Evolutionary conservation across 768 basidiomycete genomes (phyloP).

Genomic region (Kwoniella sp.): DNA sequence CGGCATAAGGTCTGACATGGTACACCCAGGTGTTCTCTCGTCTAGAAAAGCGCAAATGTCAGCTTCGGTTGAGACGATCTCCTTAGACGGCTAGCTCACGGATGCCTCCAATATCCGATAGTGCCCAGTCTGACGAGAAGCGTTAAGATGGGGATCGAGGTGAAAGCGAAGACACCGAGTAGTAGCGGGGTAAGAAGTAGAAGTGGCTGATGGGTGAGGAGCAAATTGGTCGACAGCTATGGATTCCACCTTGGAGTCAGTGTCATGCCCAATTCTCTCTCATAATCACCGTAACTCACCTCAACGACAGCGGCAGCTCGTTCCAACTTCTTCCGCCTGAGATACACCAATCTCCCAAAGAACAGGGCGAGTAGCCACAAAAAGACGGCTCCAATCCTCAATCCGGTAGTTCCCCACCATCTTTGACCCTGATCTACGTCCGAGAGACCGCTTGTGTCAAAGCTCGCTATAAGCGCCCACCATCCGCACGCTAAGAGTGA

Average conservation of each 20-base stretch:
- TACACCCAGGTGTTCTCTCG: conserved; percentile 59
- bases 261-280: not conserved
- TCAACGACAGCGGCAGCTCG: conserved; percentile 57
- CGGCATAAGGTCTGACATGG: conserved; percentile 69
- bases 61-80: not conserved
- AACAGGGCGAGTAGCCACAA: conserved; percentile 71
- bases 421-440: conserved; percentile 35
- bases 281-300: conserved; percentile 33
- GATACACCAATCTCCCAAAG: conserved; percentile 64
- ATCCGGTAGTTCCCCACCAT: conserved; percentile 59
- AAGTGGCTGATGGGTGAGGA: conserved; percentile 54
- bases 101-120: conserved; percentile 57
- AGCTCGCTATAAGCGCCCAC: conserved; percentile 54
- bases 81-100: conserved; percentile 41
- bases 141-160: conserved; percentile 53
- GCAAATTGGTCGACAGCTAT: conserved; percentile 52
- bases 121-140: conserved; percentile 52
- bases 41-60: conserved; percentile 10
- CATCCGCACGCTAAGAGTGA: conserved; percentile 50
- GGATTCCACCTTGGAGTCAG: not conserved
- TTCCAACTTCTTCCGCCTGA: conserved; percentile 67
- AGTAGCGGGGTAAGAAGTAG: conserved; percentile 54
- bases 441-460: conserved; percentile 43
- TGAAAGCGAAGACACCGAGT: conserved; percentile 50
- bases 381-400: conserved; percentile 76